Conservation (phyloP, 345 rosid species). For the Psidium guajava region DNA sequence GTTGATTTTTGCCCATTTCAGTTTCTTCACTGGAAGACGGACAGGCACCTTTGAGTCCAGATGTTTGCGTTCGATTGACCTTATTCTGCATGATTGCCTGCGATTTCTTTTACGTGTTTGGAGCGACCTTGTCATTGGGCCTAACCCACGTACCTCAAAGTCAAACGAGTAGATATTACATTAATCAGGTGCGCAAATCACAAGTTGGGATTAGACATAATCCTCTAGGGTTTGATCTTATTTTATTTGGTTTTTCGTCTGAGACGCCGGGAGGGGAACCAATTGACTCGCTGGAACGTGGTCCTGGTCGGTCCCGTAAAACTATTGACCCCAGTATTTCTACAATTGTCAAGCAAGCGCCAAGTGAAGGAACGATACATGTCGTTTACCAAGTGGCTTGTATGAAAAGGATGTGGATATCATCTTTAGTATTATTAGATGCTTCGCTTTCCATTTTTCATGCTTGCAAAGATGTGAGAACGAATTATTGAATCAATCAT, state of each 20-base stretch:
- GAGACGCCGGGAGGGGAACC: background rate
- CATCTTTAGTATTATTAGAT: background rate
- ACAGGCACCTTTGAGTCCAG: background rate
- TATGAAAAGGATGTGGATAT: too few species aligned
- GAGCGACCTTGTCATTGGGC: background rate
- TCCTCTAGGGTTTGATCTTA: background rate
- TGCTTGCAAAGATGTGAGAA: background rate
- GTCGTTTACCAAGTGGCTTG: too few species aligned
- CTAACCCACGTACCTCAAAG: background rate
- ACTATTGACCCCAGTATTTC: background rate
- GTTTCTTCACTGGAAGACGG: background rate
- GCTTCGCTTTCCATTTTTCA: background rate
- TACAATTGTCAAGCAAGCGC: background rate
- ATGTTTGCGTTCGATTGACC: background rate
- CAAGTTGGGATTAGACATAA: background rate
- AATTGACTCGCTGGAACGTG: background rate
- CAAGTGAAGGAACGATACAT: too few species aligned
- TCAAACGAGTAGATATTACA: background rate
- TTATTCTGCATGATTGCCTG: background rate
- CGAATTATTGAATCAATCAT: background rate
- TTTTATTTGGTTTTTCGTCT: background rate
- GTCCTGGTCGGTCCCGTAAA: background rate
- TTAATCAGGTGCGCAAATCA: background rate
- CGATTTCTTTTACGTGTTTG: background rate
- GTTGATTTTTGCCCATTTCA: background rate